A percentile compares a stretch with the other conserved stretches of the same genome.
phyloP scores from a whole-genome alignment of 768 basidiomycete species.

The Russula abietina region DNA sequence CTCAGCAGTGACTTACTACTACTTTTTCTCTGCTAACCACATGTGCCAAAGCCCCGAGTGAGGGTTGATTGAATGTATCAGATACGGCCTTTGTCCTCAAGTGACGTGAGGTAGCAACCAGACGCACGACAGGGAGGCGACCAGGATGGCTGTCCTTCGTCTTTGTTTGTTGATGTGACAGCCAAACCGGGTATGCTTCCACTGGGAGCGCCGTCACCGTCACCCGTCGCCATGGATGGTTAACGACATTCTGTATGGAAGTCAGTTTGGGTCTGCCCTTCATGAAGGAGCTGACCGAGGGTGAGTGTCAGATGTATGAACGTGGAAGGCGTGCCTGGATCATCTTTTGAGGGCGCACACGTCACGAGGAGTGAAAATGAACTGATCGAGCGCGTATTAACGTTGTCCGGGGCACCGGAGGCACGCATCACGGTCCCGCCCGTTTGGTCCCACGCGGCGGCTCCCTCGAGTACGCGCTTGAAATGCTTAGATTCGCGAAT shows the following conservation, averaged over 20 bases:
- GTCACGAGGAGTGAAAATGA: conserved; percentile 24
- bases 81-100: not conserved
- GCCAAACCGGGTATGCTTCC: conserved; percentile 3
- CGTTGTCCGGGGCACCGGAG: conserved; percentile 16
- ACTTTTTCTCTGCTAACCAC: not conserved
- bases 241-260: conserved; percentile 6
- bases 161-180: conserved; percentile 3
- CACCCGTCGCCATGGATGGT: not conserved
- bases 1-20: not conserved
- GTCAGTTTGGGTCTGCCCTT: not conserved
- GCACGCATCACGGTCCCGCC: not conserved
- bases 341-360: conserved; percentile 21
- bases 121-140: conserved; percentile 6
- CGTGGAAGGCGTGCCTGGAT: conserved; percentile 24
- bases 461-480: conserved; percentile 19
- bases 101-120: conserved; percentile 14
- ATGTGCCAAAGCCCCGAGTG: not conserved
- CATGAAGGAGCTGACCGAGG: conserved; percentile 3
- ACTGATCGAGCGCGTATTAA: conserved; percentile 17
- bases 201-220: not conserved
- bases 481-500: conserved; percentile 2
- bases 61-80: not conserved
- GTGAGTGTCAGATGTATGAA: conserved; percentile 7
- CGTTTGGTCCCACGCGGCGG: conserved; percentile 7
- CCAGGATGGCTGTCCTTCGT: conserved; percentile 8